Evolutionary conservation across 805 yeast genomes (phyloP).

Genomic region (Lachancea cidri): DNA sequence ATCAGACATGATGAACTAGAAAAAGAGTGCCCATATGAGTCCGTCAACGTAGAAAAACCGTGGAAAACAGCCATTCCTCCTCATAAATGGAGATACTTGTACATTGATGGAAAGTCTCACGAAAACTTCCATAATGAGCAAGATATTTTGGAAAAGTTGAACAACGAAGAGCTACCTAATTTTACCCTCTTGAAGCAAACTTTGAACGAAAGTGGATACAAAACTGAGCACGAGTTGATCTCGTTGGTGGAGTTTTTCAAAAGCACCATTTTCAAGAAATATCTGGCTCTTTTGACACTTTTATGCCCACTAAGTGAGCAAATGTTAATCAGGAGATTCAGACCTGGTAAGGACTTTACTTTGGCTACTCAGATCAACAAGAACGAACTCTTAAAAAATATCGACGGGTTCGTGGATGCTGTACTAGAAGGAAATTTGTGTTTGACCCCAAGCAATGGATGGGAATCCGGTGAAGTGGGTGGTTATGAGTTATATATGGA

Average conservation of each 20-base stretch:
- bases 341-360: constrained; percentile 94
- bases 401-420: constrained; percentile 36
- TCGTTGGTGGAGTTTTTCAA: constrained; percentile 55
- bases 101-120: constrained; percentile 60
- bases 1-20: constrained; percentile 60
- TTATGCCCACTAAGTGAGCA: constrained; percentile 60
- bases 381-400: constrained; percentile 35
- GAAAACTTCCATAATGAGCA: constrained; percentile 29
- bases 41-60: constrained; percentile 55
- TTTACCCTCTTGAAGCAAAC: constrained; percentile 36
- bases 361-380: constrained; percentile 62
- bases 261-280: constrained; percentile 59
- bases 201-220: constrained; percentile 21
- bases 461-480: constrained; percentile 88
- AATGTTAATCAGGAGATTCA: constrained; percentile 72
- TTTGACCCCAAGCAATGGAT: constrained; percentile 72
- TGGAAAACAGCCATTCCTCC: constrained; percentile 95
- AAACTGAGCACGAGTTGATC: constrained; percentile 39
- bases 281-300: constrained; percentile 60
- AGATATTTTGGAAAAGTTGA: constrained; percentile 25
- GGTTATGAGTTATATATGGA: constrained; percentile 92
- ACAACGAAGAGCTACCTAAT: constrained; percentile 52
- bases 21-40: constrained; percentile 49
- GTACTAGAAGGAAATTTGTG: constrained; percentile 75
- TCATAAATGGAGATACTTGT: constrained; percentile 83